A percentile compares a stretch with the other conserved stretches of the same genome.
Evolutionary conservation across 192 early-diverging fungal genomes (phyloP).

Genomic region (Linnemannia zychae): DNA sequence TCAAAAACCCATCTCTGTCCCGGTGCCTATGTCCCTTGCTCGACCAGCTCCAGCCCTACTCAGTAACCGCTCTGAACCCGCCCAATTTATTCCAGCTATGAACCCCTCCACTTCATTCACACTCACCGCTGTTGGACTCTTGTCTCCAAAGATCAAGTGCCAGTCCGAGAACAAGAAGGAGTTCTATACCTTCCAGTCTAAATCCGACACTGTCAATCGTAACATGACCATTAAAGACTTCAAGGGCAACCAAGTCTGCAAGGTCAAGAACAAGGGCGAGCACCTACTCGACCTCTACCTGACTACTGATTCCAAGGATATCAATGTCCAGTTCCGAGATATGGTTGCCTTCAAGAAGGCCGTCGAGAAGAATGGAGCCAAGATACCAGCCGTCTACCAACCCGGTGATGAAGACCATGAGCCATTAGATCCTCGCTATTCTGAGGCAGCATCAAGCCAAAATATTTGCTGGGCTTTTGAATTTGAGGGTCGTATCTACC

Average conservation of each 20-base stretch:
- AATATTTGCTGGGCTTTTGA: constrained; percentile 51
- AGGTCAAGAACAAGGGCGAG: constrained; percentile 55
- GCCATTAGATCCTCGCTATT: constrained; percentile 14
- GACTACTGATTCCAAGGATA: constrained; percentile 51
- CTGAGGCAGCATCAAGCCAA: background rate
- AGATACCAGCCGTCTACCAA: constrained; percentile 1
- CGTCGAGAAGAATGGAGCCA: constrained; percentile 33
- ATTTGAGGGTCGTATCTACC: constrained; percentile 53
- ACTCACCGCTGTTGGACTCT: constrained; percentile 39
- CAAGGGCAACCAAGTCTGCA: constrained; percentile 42
- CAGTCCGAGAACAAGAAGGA: constrained; percentile 50
- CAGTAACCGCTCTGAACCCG: constrained; percentile 23
- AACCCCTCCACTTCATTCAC: constrained; percentile 33
- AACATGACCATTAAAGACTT: constrained; percentile 48
- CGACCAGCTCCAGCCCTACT: constrained; percentile 29
- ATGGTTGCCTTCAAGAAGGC: constrained; percentile 58
- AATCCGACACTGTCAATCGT: constrained; percentile 32
- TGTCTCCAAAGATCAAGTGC: constrained; percentile 53
- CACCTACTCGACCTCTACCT: constrained; percentile 52
- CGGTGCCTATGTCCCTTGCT: constrained; percentile 22
- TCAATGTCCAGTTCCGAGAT: constrained; percentile 55
- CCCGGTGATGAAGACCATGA: constrained; percentile 44
- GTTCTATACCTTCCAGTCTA: constrained; percentile 47
- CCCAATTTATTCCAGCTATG: constrained; percentile 24
- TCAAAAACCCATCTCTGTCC: constrained; percentile 23